phyloP scores from a whole-genome alignment of 768 basidiomycete genomes.

The Inosperma sp. region DNA sequence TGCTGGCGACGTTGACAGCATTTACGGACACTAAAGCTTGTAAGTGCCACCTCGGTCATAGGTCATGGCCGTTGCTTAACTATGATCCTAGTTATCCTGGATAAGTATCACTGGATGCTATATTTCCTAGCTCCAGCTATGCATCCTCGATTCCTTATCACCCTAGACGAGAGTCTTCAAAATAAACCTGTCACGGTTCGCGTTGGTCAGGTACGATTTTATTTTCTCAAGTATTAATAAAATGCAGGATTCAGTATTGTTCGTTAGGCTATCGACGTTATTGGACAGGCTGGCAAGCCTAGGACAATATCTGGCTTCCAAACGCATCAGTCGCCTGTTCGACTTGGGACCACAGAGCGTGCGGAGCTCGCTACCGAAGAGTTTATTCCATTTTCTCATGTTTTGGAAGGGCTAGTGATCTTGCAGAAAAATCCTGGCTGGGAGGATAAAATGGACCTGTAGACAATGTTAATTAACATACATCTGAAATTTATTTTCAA shows the following conservation, averaged over 20 bases:
- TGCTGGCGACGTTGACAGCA: conserved; percentile 82
- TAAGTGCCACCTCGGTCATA: conserved; percentile 49
- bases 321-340: conserved; percentile 95
- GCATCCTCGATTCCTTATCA: conserved; percentile 98
- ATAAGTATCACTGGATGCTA: conserved; percentile 98
- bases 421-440: conserved; percentile 89
- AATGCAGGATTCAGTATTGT: neutral
- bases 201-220: conserved; percentile 73
- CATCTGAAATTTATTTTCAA: too few species aligned
- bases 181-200: conserved; percentile 86
- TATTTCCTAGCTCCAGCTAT: conserved; percentile 94
- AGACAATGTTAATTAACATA: conserved; percentile 16
- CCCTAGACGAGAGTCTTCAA: conserved; percentile 88
- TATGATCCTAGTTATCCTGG: conserved; percentile 70
- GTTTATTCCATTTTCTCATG: conserved; percentile 84
- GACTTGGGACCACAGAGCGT: conserved; percentile 89
- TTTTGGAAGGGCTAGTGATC: conserved; percentile 90
- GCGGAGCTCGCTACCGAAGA: conserved; percentile 97
- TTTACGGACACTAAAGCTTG: conserved; percentile 94
- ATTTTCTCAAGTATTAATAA: neutral
- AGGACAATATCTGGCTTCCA: conserved; percentile 97
- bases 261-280: conserved; percentile 85
- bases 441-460: conserved; percentile 82
- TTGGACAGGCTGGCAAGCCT: conserved; percentile 97
- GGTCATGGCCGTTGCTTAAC: neutral